These are phyloP conservation scores for Pleurotus tuber-regium DNA, from an alignment of 768 basidiomycete species.

Conservation along the genomic window DNA sequence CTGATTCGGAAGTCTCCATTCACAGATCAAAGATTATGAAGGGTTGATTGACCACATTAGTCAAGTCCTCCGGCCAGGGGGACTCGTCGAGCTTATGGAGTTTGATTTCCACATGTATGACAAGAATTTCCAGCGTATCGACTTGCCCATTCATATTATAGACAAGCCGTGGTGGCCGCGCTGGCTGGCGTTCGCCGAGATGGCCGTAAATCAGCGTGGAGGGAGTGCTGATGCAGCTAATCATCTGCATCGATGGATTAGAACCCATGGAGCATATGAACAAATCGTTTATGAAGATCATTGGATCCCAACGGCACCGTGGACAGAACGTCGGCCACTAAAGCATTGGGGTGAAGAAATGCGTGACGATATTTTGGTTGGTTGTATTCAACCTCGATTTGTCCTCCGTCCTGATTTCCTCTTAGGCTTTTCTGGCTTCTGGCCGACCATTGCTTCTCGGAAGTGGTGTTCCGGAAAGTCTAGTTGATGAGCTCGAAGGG, in stretches of 20 bases:
- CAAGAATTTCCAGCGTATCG: slow-evolving; percentile 39
- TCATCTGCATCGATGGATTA: slow-evolving; percentile 54
- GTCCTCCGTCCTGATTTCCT: neutral
- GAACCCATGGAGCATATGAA: slow-evolving; percentile 54
- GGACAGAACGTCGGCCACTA: slow-evolving; percentile 25
- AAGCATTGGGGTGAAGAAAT: slow-evolving; percentile 36
- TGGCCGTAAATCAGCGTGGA: slow-evolving; percentile 54
- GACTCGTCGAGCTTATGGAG: slow-evolving; percentile 64
- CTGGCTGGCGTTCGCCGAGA: slow-evolving; percentile 55
- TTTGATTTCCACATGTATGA: slow-evolving; percentile 70
- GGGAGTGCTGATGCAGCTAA: slow-evolving; percentile 63
- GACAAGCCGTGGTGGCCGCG: slow-evolving; percentile 58
- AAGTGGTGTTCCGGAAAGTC: slow-evolving; percentile 50
- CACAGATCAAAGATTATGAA: slow-evolving; percentile 67
- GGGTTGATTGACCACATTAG: slow-evolving; percentile 64
- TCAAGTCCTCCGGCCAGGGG: slow-evolving; percentile 66
- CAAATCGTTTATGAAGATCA: slow-evolving; percentile 54
- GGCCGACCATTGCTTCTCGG: slow-evolving; percentile 68
- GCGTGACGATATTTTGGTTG: slow-evolving; percentile 60
- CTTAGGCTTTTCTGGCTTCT: slow-evolving; percentile 61
- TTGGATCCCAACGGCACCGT: slow-evolving; percentile 64
- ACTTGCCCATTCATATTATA: slow-evolving; percentile 39
- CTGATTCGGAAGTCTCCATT: slow-evolving; percentile 10
- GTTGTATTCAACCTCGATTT: slow-evolving; percentile 8
- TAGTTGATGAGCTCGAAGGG: slow-evolving; percentile 52